Conservation (phyloP, 106 monocot genomes). For the Gastrodia elata region DNA sequence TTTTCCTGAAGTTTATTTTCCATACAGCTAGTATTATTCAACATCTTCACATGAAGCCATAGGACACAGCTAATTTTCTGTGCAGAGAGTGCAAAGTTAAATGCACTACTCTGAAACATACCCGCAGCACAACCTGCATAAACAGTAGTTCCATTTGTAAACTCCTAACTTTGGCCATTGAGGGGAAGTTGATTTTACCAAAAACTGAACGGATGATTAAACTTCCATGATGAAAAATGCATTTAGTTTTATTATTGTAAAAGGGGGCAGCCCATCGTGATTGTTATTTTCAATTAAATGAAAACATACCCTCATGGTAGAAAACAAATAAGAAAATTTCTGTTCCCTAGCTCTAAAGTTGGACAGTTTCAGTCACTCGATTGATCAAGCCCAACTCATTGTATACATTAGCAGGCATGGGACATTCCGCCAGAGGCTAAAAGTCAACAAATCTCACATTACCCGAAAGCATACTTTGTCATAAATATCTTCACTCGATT, state of each 20-base stretch:
- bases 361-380: too few species aligned
- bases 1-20: background rate
- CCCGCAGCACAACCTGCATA: too few species aligned
- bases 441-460: background rate
- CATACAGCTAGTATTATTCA: too few species aligned
- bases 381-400: background rate
- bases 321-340: background rate
- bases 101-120: too few species aligned
- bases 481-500: background rate
- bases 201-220: background rate
- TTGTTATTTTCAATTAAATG: background rate
- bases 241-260: background rate
- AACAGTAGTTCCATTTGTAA: background rate
- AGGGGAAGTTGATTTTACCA: background rate
- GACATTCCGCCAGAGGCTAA: background rate
- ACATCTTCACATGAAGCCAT: too few species aligned
- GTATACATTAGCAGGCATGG: background rate
- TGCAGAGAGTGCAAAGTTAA: too few species aligned
- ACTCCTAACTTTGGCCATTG: background rate
- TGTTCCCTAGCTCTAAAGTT: background rate
- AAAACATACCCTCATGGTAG: background rate
- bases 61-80: background rate
- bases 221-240: background rate
- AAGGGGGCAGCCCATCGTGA: background rate
- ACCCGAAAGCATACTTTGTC: background rate